phyloP scores from a whole-genome alignment of 176 grass and related monocot genomes.

The Lolium multiflorum region DNA sequence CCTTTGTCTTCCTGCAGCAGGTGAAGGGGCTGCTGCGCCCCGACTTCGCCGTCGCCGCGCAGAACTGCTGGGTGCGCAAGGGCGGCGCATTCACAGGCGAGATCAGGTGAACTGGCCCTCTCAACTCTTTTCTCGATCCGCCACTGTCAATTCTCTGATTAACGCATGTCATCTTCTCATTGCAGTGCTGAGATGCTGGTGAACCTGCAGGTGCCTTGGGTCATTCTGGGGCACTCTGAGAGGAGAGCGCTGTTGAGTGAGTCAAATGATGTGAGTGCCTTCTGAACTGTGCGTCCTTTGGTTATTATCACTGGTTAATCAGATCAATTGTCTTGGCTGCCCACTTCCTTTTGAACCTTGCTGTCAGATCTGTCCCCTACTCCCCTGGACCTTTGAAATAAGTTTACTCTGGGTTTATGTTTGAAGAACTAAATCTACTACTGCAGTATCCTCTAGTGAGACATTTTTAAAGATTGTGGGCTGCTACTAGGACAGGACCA shows the following conservation, averaged over 20 bases:
- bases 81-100: slow-evolving; percentile 91
- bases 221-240: slow-evolving; percentile 94
- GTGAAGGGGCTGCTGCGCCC: slow-evolving; percentile 66
- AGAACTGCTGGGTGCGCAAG: slow-evolving; percentile 95
- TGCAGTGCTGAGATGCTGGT: slow-evolving; percentile 81
- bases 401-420: neutral
- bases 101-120: slow-evolving; percentile 60
- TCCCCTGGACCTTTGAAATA: neutral
- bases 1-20: slow-evolving; percentile 81
- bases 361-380: neutral
- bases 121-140: neutral
- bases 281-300: neutral
- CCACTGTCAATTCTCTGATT: neutral
- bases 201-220: slow-evolving; percentile 81
- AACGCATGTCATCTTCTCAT: slow-evolving; percentile 12
- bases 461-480: neutral
- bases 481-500: neutral
- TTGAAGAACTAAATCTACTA: neutral
- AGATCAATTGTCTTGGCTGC: neutral
- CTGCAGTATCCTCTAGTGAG: neutral
- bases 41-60: slow-evolving; percentile 78
- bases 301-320: slow-evolving; percentile 3
- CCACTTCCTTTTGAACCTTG: neutral
- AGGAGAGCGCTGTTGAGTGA: slow-evolving; percentile 72
- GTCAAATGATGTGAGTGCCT: slow-evolving; percentile 69